These are phyloP conservation scores for Skeletonema grethae DNA, from an alignment of 108 stramenopile genomes.

Conservation along the genomic window DNA sequence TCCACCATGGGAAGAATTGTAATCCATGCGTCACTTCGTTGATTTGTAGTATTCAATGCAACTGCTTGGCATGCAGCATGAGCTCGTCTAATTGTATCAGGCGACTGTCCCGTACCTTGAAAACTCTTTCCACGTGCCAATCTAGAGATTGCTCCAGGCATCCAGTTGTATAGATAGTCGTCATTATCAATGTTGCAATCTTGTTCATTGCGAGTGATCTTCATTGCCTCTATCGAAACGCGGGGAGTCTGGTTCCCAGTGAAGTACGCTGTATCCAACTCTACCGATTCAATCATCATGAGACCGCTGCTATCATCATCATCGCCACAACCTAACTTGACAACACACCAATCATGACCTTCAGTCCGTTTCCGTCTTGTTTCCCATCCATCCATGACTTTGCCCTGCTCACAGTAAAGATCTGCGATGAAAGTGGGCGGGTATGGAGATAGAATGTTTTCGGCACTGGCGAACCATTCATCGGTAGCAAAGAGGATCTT, in stretches of 20 bases:
- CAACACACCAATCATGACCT: conserved; percentile 94
- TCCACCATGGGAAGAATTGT: conserved; percentile 62
- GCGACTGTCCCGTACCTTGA: conserved; percentile 67
- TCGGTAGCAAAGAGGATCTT: conserved; percentile 82
- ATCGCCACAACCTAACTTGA: conserved; percentile 58
- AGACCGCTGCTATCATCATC: neutral
- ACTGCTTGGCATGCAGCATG: conserved; percentile 49
- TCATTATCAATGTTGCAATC: conserved; percentile 12
- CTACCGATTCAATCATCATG: conserved; percentile 48
- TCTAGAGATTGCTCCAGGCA: conserved; percentile 61
- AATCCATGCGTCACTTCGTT: conserved; percentile 53
- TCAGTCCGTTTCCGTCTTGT: conserved; percentile 69
- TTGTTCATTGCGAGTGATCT: conserved; percentile 7
- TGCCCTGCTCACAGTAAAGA: conserved; percentile 86
- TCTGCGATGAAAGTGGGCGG: conserved; percentile 80
- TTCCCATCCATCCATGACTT: conserved; percentile 97
- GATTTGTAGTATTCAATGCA: conserved; percentile 10
- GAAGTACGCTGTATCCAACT: conserved; percentile 91
- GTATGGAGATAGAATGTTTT: conserved; percentile 67
- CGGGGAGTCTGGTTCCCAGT: conserved; percentile 91
- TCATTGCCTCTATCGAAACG: conserved; percentile 69
- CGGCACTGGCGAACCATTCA: conserved; percentile 92
- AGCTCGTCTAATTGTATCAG: conserved; percentile 56
- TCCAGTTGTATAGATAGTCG: conserved; percentile 36
- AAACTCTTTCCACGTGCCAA: conserved; percentile 56